Conservation (phyloP, 495 filamentous ascomycete species). For the Tetracladium marchalianum region DNA sequence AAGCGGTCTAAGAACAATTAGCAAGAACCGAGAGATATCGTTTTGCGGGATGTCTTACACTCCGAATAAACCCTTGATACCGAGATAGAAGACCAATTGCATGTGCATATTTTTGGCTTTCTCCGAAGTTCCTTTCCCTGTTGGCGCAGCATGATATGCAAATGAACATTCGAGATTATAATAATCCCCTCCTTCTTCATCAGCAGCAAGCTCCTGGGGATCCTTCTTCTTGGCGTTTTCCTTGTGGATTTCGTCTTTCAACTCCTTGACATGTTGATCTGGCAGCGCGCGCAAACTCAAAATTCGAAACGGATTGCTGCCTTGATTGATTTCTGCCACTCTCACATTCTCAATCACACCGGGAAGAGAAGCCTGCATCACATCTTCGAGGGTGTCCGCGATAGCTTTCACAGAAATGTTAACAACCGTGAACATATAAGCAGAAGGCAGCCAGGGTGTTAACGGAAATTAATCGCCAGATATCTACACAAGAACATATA, state of each 20-base stretch:
- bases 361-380: conserved; percentile 92
- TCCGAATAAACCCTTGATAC: conserved; percentile 76
- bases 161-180: conserved; percentile 94
- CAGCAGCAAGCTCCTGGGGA: conserved; percentile 76
- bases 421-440: no score
- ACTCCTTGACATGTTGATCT: conserved; percentile 64
- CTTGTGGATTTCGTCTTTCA: conserved; percentile 69
- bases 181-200: conserved; percentile 85
- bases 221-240: conserved; percentile 74
- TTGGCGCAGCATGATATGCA: conserved; percentile 82
- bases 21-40: conserved; percentile 42
- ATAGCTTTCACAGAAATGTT: conserved; percentile 19
- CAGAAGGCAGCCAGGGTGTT: conserved; percentile 21
- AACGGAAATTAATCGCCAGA: conserved; percentile 16
- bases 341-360: conserved; percentile 86
- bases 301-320: conserved; percentile 79
- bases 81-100: conserved; percentile 87
- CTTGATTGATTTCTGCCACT: conserved; percentile 93
- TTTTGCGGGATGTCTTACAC: conserved; percentile 28
- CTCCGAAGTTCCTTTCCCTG: conserved; percentile 52
- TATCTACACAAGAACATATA: no score
- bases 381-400: conserved; percentile 71
- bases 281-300: conserved; percentile 84
- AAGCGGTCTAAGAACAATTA: conserved; percentile 45
- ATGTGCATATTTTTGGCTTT: conserved; percentile 92